These are phyloP conservation scores for Paraleonurus japonicus DNA, from an alignment of 257 asterid species.

Conservation along the genomic window DNA sequence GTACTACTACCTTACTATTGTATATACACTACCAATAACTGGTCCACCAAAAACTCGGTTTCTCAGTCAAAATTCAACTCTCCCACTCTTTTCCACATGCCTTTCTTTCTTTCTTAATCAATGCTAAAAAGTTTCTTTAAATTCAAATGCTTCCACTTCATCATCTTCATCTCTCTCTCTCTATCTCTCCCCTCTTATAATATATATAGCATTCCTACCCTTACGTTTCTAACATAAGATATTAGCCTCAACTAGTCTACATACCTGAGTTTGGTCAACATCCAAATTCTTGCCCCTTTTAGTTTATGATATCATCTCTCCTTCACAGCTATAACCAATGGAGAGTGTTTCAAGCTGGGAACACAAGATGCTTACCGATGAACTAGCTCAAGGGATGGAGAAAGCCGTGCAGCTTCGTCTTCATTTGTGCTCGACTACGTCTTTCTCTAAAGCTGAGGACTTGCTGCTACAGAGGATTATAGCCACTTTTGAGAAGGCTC, in stretches of 20 bases:
- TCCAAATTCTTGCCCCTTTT: background rate
- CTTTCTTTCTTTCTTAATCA: conserved; percentile 19
- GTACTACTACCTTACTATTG: background rate
- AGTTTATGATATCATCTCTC: background rate
- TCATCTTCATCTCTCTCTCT: conserved; percentile 9
- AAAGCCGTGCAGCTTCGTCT: conserved; percentile 60
- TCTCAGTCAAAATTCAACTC: conserved; percentile 72
- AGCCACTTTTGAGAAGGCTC: conserved; percentile 72
- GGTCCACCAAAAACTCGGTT: conserved; percentile 56
- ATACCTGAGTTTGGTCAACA: background rate
- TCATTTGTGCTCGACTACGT: conserved; percentile 37
- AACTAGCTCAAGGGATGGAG: conserved; percentile 78
- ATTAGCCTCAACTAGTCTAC: background rate
- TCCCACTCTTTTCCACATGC: conserved; percentile 44
- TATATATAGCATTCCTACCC: conserved; percentile 12
- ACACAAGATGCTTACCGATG: conserved; percentile 48
- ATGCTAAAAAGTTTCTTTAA: conserved; percentile 33
- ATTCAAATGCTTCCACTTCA: conserved; percentile 34
- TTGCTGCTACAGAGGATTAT: conserved; percentile 62
- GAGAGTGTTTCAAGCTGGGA: conserved; percentile 47
- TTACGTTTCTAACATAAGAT: conserved; percentile 12
- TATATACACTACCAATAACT: conserved; percentile 39
- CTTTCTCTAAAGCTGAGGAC: conserved; percentile 43
- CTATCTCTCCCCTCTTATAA: background rate
- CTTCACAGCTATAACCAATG: conserved; percentile 32